phyloP scores from a whole-genome alignment of 495 filamentous ascomycete species.

The Pseudomonodictys pantanalensis region DNA sequence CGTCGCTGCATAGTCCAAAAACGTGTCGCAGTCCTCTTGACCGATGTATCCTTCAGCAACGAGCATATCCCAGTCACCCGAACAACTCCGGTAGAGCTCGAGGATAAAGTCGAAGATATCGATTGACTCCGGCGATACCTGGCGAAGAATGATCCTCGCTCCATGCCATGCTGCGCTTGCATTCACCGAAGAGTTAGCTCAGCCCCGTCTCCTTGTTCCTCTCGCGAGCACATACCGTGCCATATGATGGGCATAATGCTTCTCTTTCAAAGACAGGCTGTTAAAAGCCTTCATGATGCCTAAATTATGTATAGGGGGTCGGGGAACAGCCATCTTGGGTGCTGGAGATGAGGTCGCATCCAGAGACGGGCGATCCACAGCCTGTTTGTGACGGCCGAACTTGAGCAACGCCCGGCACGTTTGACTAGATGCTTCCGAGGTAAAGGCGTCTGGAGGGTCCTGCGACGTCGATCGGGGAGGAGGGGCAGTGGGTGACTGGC shows the following conservation, averaged over 20 bases:
- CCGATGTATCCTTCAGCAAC: constrained; percentile 14
- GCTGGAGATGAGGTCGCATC: neutral
- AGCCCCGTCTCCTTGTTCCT: neutral
- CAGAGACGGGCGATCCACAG: too few species aligned
- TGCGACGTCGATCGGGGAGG: too few species aligned
- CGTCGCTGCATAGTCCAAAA: constrained; percentile 35
- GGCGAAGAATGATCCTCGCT: constrained; percentile 41
- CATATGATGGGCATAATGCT: constrained; percentile 11
- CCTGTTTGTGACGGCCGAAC: too few species aligned
- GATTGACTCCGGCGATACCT: constrained; percentile 44
- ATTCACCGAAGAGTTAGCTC: neutral
- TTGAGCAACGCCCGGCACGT: too few species aligned
- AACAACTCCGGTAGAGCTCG: constrained; percentile 39
- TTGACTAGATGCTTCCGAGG: too few species aligned
- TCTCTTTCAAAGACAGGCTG: constrained; percentile 1
- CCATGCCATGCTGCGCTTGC: constrained; percentile 45
- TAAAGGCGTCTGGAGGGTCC: too few species aligned
- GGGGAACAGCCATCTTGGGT: neutral
- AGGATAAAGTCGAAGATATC: constrained; percentile 45
- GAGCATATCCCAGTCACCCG: constrained; percentile 41
- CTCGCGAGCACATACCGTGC: neutral
- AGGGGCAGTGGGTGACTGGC: too few species aligned
- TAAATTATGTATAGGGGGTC: neutral
- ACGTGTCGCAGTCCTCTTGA: constrained; percentile 4
- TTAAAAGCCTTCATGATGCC: neutral